Percentiles rank a stretch among this genome's conserved stretches.
phyloP scores from a whole-genome alignment of 2,329 filamentous ascomycete genomes.

The Botrytis medusae region DNA sequence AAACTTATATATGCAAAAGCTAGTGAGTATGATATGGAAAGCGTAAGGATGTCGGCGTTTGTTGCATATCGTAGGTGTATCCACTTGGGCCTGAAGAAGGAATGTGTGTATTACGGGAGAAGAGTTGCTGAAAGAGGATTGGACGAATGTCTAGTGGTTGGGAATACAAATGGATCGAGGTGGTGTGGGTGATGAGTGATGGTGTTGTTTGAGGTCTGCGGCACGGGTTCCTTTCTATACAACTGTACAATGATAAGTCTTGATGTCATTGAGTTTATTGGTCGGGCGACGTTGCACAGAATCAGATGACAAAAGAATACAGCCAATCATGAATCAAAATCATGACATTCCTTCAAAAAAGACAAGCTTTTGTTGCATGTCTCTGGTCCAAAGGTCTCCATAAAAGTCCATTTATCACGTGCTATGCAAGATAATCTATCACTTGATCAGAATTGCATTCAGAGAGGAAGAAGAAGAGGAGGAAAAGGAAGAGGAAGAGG shows the following conservation, averaged over 20 bases:
- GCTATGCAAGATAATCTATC: not conserved
- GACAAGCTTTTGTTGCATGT: not conserved
- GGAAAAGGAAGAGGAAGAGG: too few species aligned
- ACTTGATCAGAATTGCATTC: not conserved
- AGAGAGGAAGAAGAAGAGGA: not conserved
- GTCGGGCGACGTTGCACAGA: not conserved
- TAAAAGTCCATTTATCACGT: not conserved
- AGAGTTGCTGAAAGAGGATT: not conserved
- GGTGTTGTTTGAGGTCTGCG: not conserved
- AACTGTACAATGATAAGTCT: not conserved
- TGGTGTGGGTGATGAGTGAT: not conserved
- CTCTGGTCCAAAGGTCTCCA: not conserved
- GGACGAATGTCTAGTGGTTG: not conserved
- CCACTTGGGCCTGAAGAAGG: not conserved
- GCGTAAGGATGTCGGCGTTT: not conserved
- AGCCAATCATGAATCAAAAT: not conserved
- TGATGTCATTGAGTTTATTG: not conserved
- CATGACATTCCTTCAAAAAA: not conserved
- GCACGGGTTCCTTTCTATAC: not conserved
- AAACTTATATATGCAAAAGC: not conserved
- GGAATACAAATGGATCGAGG: not conserved
- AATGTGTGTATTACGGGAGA: not conserved
- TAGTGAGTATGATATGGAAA: not conserved
- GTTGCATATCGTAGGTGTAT: conserved; percentile 7
- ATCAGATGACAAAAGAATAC: not conserved